phyloP scores from a whole-genome alignment of 1,284 basidiomycete genomes.

The Naganishia sp. region DNA sequence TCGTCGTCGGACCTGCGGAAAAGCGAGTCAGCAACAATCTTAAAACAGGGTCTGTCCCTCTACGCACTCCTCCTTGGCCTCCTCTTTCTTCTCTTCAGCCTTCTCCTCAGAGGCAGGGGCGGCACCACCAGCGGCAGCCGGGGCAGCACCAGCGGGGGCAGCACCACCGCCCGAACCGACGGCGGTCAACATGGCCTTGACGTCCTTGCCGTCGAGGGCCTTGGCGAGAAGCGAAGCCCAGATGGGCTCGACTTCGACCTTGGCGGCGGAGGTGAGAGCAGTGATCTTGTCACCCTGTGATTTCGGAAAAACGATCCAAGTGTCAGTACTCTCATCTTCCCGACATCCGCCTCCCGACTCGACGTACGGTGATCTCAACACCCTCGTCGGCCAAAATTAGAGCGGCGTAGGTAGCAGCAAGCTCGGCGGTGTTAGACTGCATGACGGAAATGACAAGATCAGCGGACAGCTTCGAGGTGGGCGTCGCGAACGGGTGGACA shows the following conservation, averaged over 20 bases:
- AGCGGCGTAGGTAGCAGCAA: slow-evolving; percentile 86
- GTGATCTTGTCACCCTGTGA: slow-evolving; percentile 84
- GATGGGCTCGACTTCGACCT: slow-evolving; percentile 88
- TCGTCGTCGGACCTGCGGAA: slow-evolving; percentile 72
- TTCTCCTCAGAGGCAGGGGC: slow-evolving; percentile 65
- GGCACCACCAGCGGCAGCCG: slow-evolving; percentile 58
- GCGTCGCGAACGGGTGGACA: background rate
- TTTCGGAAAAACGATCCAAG: background rate
- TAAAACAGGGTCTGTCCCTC: no score
- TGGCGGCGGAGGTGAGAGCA: slow-evolving; percentile 60
- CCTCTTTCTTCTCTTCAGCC: slow-evolving; percentile 69
- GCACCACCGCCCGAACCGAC: slow-evolving; percentile 80
- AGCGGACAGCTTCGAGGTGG: background rate
- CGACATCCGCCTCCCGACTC: background rate
- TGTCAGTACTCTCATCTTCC: background rate
- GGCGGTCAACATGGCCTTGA: slow-evolving; percentile 92
- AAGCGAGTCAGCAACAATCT: background rate
- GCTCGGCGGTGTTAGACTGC: slow-evolving; percentile 58
- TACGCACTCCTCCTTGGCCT: slow-evolving; percentile 73
- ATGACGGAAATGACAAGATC: background rate
- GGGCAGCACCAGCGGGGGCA: slow-evolving; percentile 65
- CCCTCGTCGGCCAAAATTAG: slow-evolving; percentile 97
- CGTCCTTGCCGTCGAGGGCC: slow-evolving; percentile 95
- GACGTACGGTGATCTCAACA: slow-evolving; percentile 91
- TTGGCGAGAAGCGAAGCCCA: slow-evolving; percentile 97